Conservation (phyloP, 805 yeast genomes). For the Grigorovia humatica region DNA sequence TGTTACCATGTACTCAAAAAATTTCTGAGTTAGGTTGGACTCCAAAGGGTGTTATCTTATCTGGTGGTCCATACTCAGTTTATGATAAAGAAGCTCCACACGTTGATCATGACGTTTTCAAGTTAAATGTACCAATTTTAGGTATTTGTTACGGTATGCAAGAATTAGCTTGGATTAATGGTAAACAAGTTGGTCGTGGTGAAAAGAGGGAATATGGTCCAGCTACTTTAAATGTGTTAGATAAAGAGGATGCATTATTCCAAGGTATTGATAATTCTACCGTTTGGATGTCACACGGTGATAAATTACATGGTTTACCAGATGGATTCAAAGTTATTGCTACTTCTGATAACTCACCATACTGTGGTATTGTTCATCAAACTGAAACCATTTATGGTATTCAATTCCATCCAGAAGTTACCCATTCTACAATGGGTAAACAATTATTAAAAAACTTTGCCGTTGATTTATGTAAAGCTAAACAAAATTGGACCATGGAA, state of each 20-base stretch:
- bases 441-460: constrained; percentile 85
- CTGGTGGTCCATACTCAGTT: constrained; percentile 98
- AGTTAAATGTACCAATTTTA: constrained; percentile 83
- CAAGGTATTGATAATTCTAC: constrained; percentile 85
- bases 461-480: constrained; percentile 74
- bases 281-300: constrained; percentile 99
- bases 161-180: constrained; percentile 96
- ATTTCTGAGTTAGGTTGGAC: constrained; percentile 85
- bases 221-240: constrained; percentile 73
- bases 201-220: constrained; percentile 98
- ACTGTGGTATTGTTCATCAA: constrained; percentile 79
- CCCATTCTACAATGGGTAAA: constrained; percentile 91
- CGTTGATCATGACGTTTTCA: constrained; percentile 88
- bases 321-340: constrained; percentile 83
- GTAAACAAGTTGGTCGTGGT: constrained; percentile 84
- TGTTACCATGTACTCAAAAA: constrained; percentile 98
- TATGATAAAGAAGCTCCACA: constrained; percentile 94
- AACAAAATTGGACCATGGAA: constrained; percentile 94
- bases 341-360: constrained; percentile 89
- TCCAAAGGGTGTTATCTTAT: constrained; percentile 91
- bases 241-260: constrained; percentile 59
- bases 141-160: constrained; percentile 99
- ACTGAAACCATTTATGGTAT: constrained; percentile 76
- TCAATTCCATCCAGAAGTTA: constrained; percentile 98
- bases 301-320: constrained; percentile 85